These are phyloP conservation scores for Aegilops sharonensis DNA, from an alignment of 176 grass and related monocot species.

Conservation along the genomic window DNA sequence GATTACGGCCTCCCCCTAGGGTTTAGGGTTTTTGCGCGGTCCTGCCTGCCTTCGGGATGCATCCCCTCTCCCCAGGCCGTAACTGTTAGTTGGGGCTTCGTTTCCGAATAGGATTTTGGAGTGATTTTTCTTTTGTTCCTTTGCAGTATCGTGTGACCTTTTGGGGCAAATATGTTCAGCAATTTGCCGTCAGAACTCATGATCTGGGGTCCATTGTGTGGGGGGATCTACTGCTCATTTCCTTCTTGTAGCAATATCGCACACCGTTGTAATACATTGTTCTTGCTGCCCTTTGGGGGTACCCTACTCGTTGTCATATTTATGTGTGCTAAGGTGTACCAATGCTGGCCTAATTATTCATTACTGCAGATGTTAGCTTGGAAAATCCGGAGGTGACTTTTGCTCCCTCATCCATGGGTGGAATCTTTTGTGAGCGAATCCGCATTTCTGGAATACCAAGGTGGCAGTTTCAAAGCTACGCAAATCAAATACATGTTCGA, in stretches of 20 bases:
- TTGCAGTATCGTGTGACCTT: neutral
- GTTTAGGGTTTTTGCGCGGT: conserved; percentile 27
- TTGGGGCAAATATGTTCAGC: neutral
- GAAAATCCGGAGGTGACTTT: conserved; percentile 60
- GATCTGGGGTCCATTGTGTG: neutral
- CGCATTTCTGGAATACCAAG: conserved; percentile 63
- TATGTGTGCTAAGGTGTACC: neutral
- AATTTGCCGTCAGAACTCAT: neutral
- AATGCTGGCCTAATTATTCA: neutral
- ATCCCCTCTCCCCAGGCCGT: neutral
- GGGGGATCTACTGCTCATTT: neutral
- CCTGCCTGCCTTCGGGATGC: neutral
- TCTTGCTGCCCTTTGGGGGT: neutral
- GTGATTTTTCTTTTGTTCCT: neutral
- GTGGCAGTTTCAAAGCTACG: conserved; percentile 60
- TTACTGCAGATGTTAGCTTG: conserved; percentile 60
- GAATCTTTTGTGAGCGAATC: conserved; percentile 65
- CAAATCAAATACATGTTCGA: conserved; percentile 49
- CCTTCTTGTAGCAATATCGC: neutral
- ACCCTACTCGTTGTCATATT: neutral
- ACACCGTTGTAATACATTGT: neutral
- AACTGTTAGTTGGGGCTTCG: neutral
- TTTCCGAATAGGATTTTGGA: neutral
- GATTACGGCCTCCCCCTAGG: conserved; percentile 24
- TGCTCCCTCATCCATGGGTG: conserved; percentile 36